Base-by-base conservation (phyloP, 768 basidiomycete species). In the Kwoniella sp. region DNA sequence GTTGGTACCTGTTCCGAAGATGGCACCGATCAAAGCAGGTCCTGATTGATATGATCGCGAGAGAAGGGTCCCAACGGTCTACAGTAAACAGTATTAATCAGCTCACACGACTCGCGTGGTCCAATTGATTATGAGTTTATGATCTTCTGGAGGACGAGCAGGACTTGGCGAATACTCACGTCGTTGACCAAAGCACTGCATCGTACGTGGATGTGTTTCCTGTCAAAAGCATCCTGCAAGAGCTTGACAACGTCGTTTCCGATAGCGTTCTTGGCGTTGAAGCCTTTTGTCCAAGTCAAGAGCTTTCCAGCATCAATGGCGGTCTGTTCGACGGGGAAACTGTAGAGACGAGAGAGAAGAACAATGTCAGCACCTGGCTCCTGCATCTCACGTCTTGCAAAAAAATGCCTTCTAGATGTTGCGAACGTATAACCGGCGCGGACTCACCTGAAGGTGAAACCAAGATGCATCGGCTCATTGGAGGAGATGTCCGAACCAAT, bases 1-100 rank as follows among this genome's bases (percentile, higher is more conserved):
- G 76, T 99, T 99, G 5, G 96, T 98, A 19, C 96, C 96, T 0
- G 96, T 99, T 25, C 96, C 96, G 77, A 98, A 98, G 73, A 98
- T 98, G 58, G 89, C 89, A 51, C 84, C 84, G 33, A 94, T 85
- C 17, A 92, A 83, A 72, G 91, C 95, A 6, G 90, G 90, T 21
- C 96, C 96, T 2, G 87, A 86, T n/a, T 90, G 90, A 77, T 99
- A 99, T 9, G 93, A 90, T 50, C 92, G 86, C 12, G 94, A 94
- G 27, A 99, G 83, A 49, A 97, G 85, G 6, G 96, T 91, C 29
- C 96, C 96, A 24, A 97, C 95, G 22, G 96, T 99, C 93, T 96
- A 55, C 15, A 1, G 51, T 30, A 10, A 49, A 13, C 22, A n/a
- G 21, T 22, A 40, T 21, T 29, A 37, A 55, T 13, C 54, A 9